Percentiles rank a stretch among this genome's conserved stretches.
Conservation (phyloP, 768 basidiomycete species). For the Boletus rubropictus region DNA sequence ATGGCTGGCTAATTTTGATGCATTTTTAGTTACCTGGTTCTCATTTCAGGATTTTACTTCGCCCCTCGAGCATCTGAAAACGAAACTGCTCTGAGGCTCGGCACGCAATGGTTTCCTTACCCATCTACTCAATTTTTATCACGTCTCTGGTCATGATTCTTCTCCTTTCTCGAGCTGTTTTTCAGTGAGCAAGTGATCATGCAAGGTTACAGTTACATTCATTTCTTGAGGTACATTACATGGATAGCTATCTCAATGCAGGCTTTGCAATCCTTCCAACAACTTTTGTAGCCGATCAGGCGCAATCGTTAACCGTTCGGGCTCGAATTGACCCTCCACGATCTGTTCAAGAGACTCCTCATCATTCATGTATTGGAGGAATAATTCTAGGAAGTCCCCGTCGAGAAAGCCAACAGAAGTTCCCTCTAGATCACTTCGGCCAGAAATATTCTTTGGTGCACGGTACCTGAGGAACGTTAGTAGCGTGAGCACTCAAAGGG, state of each 20-base stretch:
- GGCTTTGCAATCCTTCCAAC: slow-evolving; percentile 47
- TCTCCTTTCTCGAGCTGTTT: neutral
- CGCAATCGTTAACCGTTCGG: slow-evolving; percentile 49
- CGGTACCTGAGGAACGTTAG: slow-evolving; percentile 48
- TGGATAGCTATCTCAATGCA: slow-evolving; percentile 39
- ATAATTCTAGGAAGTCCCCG: slow-evolving; percentile 76
- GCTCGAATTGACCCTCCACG: slow-evolving; percentile 50
- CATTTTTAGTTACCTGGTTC: slow-evolving; percentile 74
- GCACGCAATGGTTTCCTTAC: slow-evolving; percentile 2
- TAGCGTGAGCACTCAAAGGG: neutral
- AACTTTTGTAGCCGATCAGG: slow-evolving; percentile 33
- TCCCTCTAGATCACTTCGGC: slow-evolving; percentile 52
- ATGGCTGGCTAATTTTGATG: neutral
- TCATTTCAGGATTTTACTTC: slow-evolving; percentile 88
- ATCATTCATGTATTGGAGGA: slow-evolving; percentile 41
- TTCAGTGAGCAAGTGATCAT: slow-evolving; percentile 1
- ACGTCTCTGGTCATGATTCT: slow-evolving; percentile 11
- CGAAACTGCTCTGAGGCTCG: slow-evolving; percentile 9
- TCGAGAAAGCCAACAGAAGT: slow-evolving; percentile 76
- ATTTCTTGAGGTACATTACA: slow-evolving; percentile 14
- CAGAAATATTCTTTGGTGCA: slow-evolving; percentile 53
- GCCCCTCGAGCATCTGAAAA: slow-evolving; percentile 48
- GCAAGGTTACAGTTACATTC: slow-evolving; percentile 16
- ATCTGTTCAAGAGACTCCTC: slow-evolving; percentile 45
- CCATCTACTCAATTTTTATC: slow-evolving; percentile 7